Conservation (phyloP, 306 rosid genomes). For the Hippophae gyantsensis region DNA sequence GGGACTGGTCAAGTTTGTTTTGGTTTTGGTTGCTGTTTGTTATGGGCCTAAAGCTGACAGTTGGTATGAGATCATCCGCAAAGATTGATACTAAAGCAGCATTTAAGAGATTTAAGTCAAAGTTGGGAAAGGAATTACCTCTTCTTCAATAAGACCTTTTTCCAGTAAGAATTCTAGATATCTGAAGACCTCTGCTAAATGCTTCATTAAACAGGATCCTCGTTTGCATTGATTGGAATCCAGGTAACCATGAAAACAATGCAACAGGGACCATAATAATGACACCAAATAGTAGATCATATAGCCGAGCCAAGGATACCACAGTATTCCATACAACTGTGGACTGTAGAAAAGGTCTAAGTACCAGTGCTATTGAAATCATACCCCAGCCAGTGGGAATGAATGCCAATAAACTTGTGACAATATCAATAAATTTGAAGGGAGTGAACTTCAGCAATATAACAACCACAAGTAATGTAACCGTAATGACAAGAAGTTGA, state of each 20-base stretch:
- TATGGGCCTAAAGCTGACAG: too few species aligned
- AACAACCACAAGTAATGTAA: constrained; percentile 44
- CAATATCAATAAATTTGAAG: constrained; percentile 45
- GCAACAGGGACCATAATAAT: constrained; percentile 86
- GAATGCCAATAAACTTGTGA: constrained; percentile 67
- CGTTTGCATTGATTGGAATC: constrained; percentile 94
- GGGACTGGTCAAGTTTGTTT: too few species aligned
- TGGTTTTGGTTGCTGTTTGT: too few species aligned
- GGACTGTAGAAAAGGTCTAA: constrained; percentile 77
- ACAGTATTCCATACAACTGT: constrained; percentile 78
- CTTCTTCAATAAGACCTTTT: constrained; percentile 45
- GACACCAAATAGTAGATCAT: constrained; percentile 71
- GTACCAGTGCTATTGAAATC: constrained; percentile 75
- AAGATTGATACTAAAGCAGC: too few species aligned
- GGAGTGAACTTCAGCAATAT: constrained; percentile 47
- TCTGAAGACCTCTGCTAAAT: constrained; percentile 95
- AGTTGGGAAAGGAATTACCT: too few species aligned
- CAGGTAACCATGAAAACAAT: constrained; percentile 83
- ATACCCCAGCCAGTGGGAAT: constrained; percentile 97
- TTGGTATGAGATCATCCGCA: too few species aligned
- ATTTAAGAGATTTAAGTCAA: too few species aligned
- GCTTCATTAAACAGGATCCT: constrained; percentile 91
- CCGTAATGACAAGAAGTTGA: constrained; percentile 59
- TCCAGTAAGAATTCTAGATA: constrained; percentile 77
- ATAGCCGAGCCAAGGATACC: constrained; percentile 74